Conservation (phyloP, 2,329 filamentous ascomycete genomes). For the Hymenoscyphus salicellus region DNA sequence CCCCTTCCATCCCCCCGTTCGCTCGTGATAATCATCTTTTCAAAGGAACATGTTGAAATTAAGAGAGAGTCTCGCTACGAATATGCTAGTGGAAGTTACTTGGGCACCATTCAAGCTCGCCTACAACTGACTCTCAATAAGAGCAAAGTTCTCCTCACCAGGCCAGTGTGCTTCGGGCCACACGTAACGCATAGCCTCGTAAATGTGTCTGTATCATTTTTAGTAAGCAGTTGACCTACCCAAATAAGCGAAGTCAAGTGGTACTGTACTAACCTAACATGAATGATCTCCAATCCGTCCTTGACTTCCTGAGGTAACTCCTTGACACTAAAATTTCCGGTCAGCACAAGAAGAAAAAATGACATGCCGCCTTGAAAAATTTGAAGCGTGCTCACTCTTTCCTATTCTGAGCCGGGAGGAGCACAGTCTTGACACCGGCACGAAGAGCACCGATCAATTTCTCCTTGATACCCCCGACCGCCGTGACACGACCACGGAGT, state of each 20-base stretch:
- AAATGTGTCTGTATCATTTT: conserved; percentile 66
- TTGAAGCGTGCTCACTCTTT: conserved; percentile 60
- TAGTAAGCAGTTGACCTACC: conserved; percentile 7
- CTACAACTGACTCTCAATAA: conserved; percentile 77
- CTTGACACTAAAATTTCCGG: conserved; percentile 54
- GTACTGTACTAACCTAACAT: conserved; percentile 70
- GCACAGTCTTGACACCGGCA: conserved; percentile 89
- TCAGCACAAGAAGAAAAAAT: conserved; percentile 19
- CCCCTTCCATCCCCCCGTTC: background rate
- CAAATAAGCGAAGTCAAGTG: conserved; percentile 8
- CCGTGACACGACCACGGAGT: conserved; percentile 83
- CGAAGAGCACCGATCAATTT: conserved; percentile 92
- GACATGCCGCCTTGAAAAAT: background rate
- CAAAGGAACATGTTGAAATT: background rate
- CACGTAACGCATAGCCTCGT: conserved; percentile 85
- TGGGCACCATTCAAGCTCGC: background rate
- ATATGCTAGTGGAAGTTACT: background rate
- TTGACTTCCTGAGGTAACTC: conserved; percentile 89
- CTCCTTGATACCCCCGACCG: conserved; percentile 97
- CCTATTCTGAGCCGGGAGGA: conserved; percentile 81
- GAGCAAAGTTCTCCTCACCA: conserved; percentile 64
- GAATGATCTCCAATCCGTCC: conserved; percentile 80
- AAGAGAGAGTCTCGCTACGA: background rate
- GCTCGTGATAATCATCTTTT: background rate
- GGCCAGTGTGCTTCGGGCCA: conserved; percentile 92